phyloP scores from a whole-genome alignment of 768 basidiomycete genomes.

The Pleurotus citrinopileatus region DNA sequence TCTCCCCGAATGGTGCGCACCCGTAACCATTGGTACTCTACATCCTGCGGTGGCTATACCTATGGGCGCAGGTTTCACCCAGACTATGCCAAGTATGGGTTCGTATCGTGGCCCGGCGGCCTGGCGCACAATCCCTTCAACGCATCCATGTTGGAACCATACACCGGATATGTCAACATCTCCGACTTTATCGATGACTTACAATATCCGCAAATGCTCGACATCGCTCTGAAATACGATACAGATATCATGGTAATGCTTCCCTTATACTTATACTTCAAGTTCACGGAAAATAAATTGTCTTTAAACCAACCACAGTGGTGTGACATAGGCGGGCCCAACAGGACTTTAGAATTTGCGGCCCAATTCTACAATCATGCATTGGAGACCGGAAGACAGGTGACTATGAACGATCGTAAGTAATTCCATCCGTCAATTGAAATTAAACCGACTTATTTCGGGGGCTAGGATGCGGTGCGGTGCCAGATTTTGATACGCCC shows the following conservation, averaged over 20 bases:
- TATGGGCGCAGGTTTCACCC: conserved; percentile 66
- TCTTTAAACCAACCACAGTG: no score
- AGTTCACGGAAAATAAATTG: no score
- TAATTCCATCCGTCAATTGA: neutral
- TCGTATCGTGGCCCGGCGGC: conserved; percentile 48
- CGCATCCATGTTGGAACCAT: conserved; percentile 44
- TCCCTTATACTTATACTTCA: no score
- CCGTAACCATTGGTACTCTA: no score
- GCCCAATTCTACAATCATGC: conserved; percentile 45
- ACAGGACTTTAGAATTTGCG: conserved; percentile 42
- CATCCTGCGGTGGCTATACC: no score
- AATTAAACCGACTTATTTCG: neutral
- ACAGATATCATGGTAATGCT: conserved; percentile 8
- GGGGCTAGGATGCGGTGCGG: conserved; percentile 45
- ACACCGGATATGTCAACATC: conserved; percentile 17
- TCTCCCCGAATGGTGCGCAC: conserved; percentile 48
- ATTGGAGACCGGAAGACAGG: conserved; percentile 36
- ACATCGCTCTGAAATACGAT: conserved; percentile 4
- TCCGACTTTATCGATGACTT: conserved; percentile 2
- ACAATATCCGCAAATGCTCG: conserved; percentile 8
- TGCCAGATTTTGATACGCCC: conserved; percentile 54
- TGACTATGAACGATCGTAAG: conserved; percentile 38
- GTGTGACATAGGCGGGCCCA: conserved; percentile 57
- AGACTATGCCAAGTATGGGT: conserved; percentile 48
- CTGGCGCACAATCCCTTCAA: conserved; percentile 52